Percentiles rank a stretch among this genome's conserved stretches.
phyloP scores from a whole-genome alignment of 139 green algal species.

The Tetraselmis striata region DNA sequence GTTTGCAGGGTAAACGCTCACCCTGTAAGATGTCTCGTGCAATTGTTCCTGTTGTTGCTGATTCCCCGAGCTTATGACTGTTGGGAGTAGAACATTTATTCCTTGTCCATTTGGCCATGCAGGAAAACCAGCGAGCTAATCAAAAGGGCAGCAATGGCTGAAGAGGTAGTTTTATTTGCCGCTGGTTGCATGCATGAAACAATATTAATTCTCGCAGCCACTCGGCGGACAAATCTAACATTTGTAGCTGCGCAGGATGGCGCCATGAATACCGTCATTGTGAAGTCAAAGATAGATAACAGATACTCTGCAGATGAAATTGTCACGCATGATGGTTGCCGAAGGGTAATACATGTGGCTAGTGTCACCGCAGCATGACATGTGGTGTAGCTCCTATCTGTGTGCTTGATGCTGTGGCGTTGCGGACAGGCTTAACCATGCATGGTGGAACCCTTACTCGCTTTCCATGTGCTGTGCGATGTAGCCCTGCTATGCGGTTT shows the following conservation, averaged over 20 bases:
- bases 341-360: no score
- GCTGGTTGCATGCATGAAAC: no score
- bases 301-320: slow-evolving; percentile 12
- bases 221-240: no score
- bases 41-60: no score
- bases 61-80: slow-evolving; percentile 49
- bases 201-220: no score
- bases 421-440: neutral
- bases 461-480: no score
- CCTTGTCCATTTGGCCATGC: slow-evolving; percentile 50
- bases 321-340: slow-evolving; percentile 47
- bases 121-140: neutral
- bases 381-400: neutral
- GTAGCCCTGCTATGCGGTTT: slow-evolving; percentile 24
- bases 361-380: neutral
- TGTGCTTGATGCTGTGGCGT: neutral
- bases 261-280: no score
- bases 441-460: neutral
- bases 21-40: no score
- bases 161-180: neutral
- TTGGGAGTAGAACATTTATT: slow-evolving; percentile 22
- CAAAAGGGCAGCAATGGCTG: neutral
- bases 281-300: no score
- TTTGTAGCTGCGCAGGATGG: no score
- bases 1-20: slow-evolving; percentile 77